A percentile compares a stretch with the other conserved stretches of the same genome.
These are phyloP conservation scores for Barnettozyma wickerhamii DNA, from an alignment of 805 yeast species.

Conservation along the genomic window DNA sequence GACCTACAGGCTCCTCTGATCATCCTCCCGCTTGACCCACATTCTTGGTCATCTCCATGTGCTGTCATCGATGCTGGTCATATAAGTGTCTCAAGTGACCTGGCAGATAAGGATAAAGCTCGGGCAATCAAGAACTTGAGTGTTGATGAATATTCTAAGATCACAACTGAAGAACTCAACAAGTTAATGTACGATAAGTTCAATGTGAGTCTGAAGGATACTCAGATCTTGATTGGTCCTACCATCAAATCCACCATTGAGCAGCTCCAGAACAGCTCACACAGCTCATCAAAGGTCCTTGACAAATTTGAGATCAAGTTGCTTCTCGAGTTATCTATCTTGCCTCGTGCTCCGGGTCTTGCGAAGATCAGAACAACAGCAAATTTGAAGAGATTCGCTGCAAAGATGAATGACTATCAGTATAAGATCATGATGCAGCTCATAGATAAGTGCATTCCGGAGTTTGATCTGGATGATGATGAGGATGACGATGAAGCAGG, in stretches of 20 bases:
- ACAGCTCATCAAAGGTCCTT: conserved; percentile 50
- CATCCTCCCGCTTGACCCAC: conserved; percentile 78
- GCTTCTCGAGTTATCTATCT: conserved; percentile 73
- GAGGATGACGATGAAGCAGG: conserved; percentile 32
- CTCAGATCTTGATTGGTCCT: conserved; percentile 86
- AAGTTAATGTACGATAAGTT: conserved; percentile 89
- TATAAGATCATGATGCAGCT: conserved; percentile 83
- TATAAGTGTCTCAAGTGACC: conserved; percentile 74
- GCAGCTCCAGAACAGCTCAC: conserved; percentile 49
- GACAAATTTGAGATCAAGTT: conserved; percentile 75
- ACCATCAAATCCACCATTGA: conserved; percentile 72
- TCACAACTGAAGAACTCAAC: conserved; percentile 26
- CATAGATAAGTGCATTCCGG: conserved; percentile 65
- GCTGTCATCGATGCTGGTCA: conserved; percentile 95
- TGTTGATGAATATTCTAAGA: conserved; percentile 65
- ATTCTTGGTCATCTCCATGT: conserved; percentile 79
- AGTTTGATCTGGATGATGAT: conserved; percentile 14
- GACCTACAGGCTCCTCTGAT: conserved; percentile 94
- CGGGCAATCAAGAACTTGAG: conserved; percentile 64
- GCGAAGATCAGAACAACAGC: conserved; percentile 75
- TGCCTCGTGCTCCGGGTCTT: conserved; percentile 73
- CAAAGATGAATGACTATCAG: conserved; percentile 82
- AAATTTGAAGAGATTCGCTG: conserved; percentile 64
- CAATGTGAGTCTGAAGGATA: conserved; percentile 69
- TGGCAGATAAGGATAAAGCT: conserved; percentile 65